Percentiles rank a stretch among this genome's conserved stretches.
Evolutionary conservation across 208 protist genomes (phyloP).

Genomic region (Trichomonas gallinae): DNA sequence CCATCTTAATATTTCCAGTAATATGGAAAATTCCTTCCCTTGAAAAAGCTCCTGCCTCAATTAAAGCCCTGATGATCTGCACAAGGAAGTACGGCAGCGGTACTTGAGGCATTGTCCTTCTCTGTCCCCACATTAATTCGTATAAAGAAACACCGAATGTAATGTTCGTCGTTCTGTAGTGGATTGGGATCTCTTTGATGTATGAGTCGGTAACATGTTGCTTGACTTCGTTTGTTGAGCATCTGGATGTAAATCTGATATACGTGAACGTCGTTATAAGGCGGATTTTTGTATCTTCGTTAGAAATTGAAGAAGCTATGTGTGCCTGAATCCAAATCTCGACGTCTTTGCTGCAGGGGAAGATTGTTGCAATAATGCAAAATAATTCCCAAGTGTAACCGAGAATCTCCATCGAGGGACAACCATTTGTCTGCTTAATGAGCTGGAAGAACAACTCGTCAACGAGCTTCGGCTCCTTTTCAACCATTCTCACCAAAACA

Average conservation of each 20-base stretch:
- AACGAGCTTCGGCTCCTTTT: background rate
- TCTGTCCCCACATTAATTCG: background rate
- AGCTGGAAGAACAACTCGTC: background rate
- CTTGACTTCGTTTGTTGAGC: background rate
- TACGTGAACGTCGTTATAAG: background rate
- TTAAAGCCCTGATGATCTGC: background rate
- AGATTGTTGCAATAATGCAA: background rate
- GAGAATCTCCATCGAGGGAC: background rate
- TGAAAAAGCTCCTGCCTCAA: background rate
- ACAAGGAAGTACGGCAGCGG: background rate
- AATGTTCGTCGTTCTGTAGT: background rate
- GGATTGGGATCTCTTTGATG: background rate
- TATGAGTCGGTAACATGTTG: background rate
- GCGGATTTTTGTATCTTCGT: background rate
- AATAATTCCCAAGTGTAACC: background rate
- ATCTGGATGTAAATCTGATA: background rate
- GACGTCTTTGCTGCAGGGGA: background rate
- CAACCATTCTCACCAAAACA: background rate
- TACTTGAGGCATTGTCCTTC: background rate
- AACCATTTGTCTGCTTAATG: background rate
- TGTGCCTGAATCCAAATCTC: background rate
- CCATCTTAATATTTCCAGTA: background rate
- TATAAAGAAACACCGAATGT: background rate
- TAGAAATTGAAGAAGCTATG: background rate
- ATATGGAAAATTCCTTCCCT: background rate